These are phyloP conservation scores for Penicillium subrubescens DNA, from an alignment of 495 filamentous ascomycete species.

Conservation along the genomic window DNA sequence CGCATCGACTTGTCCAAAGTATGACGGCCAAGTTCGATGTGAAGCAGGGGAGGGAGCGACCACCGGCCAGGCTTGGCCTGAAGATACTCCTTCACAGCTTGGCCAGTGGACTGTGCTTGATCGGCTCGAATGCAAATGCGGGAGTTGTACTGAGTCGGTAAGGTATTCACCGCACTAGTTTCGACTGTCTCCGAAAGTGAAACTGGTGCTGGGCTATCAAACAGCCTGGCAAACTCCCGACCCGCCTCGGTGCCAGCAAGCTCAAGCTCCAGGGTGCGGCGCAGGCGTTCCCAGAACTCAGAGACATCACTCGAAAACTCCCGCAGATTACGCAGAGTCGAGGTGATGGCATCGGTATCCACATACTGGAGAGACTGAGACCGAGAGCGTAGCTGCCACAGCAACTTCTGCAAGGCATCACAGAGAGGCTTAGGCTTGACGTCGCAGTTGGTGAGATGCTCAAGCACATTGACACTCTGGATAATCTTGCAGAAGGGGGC, in stretches of 20 bases:
- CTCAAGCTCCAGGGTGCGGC: slow-evolving; percentile 55
- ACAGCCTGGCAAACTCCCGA: slow-evolving; percentile 43
- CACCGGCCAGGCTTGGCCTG: slow-evolving; percentile 39
- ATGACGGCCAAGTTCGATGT: slow-evolving; percentile 63
- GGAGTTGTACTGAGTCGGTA: slow-evolving; percentile 45
- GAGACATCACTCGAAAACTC: slow-evolving; percentile 50
- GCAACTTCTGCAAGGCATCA: slow-evolving; percentile 48
- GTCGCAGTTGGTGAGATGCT: slow-evolving; percentile 50
- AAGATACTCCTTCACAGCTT: slow-evolving; percentile 36
- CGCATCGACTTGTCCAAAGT: slow-evolving; percentile 51
- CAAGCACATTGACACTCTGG: slow-evolving; percentile 50
- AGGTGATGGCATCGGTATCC: slow-evolving; percentile 46
- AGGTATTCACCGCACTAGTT: slow-evolving; percentile 26
- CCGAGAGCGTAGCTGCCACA: slow-evolving; percentile 46
- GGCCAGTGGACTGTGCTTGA: slow-evolving; percentile 35
- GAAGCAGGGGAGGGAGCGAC: slow-evolving; percentile 52
- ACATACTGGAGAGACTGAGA: slow-evolving; percentile 42
- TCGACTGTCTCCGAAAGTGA: slow-evolving; percentile 5
- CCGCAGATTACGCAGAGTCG: slow-evolving; percentile 45
- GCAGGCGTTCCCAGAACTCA: slow-evolving; percentile 58
- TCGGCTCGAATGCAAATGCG: slow-evolving; percentile 42
- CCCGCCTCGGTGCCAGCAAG: slow-evolving; percentile 46
- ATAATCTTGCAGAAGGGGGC: slow-evolving; percentile 60
- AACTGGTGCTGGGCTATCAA: slow-evolving; percentile 40
- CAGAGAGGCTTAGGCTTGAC: slow-evolving; percentile 55